A percentile compares a stretch with the other conserved stretches of the same genome.
phyloP scores from a whole-genome alignment of 2,329 filamentous ascomycete genomes.

The Ophiostoma pallidulum region DNA sequence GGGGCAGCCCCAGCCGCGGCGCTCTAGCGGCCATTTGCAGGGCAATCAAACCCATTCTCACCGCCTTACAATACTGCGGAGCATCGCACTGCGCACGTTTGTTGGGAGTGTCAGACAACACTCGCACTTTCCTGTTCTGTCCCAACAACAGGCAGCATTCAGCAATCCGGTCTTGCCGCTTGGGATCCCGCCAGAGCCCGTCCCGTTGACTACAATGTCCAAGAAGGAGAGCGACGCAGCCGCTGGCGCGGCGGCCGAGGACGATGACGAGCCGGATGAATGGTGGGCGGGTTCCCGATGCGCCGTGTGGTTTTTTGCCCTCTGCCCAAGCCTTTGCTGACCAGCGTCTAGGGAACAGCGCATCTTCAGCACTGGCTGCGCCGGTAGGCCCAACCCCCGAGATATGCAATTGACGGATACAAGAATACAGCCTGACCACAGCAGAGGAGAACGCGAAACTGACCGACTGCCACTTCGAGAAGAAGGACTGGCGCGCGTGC shows the following conservation, averaged over 20 bases:
- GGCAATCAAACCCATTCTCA: too few species aligned
- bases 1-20: too few species aligned
- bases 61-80: slow-evolving; percentile 9
- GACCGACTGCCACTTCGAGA: slow-evolving; percentile 93
- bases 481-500: slow-evolving; percentile 90
- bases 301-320: not conserved
- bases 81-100: too few species aligned
- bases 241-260: slow-evolving; percentile 24
- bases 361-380: slow-evolving; percentile 92
- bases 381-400: slow-evolving; percentile 45
- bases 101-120: slow-evolving; percentile 1
- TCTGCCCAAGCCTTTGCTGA: slow-evolving; percentile 13
- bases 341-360: slow-evolving; percentile 71
- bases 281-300: slow-evolving; percentile 54
- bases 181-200: too few species aligned
- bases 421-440: not conserved
- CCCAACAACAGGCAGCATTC: not conserved
- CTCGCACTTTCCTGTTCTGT: not conserved
- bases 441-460: slow-evolving; percentile 79
- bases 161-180: not conserved
- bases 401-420: too few species aligned
- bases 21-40: too few species aligned
- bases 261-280: slow-evolving; percentile 81
- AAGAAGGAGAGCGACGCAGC: slow-evolving; percentile 40
- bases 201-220: slow-evolving; percentile 35